Evolutionary conservation across 2,329 filamentous ascomycete genomes (phyloP).

Genomic region (Trichoderma brevicompactum): DNA sequence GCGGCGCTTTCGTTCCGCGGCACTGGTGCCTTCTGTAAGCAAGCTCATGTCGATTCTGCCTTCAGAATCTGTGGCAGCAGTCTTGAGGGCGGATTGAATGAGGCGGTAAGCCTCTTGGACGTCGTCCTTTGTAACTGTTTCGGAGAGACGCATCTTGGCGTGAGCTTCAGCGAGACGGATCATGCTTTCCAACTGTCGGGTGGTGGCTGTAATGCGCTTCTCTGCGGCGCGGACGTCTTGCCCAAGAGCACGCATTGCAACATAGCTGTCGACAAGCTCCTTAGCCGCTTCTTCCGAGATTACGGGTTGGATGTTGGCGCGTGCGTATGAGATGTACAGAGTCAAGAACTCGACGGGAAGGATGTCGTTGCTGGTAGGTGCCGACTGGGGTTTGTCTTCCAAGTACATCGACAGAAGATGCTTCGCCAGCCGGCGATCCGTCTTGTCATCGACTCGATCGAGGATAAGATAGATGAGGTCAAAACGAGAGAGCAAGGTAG

Average conservation of each 20-base stretch:
- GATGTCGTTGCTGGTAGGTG: conserved; percentile 73
- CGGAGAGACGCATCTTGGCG: conserved; percentile 91
- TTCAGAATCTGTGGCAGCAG: conserved; percentile 90
- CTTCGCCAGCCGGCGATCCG: conserved; percentile 84
- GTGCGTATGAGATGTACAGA: conserved; percentile 95
- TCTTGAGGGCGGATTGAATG: conserved; percentile 93
- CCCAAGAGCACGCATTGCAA: conserved; percentile 92
- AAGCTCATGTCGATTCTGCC: conserved; percentile 97
- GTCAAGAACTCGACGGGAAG: conserved; percentile 94
- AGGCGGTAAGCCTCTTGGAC: conserved; percentile 89
- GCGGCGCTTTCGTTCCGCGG: conserved; percentile 80
- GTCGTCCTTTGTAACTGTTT: conserved; percentile 76
- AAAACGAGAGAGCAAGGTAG: conserved; percentile 92
- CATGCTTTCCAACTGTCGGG: conserved; percentile 96
- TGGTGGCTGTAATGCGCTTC: conserved; percentile 96
- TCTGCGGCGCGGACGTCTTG: conserved; percentile 85
- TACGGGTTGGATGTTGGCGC: conserved; percentile 79
- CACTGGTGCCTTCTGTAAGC: conserved; percentile 89
- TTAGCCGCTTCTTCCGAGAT: conserved; percentile 80
- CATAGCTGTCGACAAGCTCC: conserved; percentile 84
- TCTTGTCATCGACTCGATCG: conserved; percentile 88
- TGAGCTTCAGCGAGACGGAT: conserved; percentile 95
- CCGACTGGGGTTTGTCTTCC: conserved; percentile 90
- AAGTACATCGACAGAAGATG: conserved; percentile 96
- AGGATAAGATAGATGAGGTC: conserved; percentile 96